Percentiles rank a stretch among this genome's conserved stretches.
Conservation (phyloP, 306 rosid species). For the Quercus variabilis region DNA sequence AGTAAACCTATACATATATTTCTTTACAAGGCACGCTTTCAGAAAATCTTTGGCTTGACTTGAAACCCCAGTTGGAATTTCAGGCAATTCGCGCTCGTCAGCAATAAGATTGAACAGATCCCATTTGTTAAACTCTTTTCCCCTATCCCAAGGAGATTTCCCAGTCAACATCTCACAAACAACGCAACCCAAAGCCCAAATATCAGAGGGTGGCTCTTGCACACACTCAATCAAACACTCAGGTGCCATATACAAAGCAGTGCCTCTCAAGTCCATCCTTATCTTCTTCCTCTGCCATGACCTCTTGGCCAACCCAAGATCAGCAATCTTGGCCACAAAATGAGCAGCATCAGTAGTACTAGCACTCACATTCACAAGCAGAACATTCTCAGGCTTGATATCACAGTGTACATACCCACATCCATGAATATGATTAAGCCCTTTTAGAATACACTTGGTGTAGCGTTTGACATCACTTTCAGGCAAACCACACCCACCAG, state of each 20-base stretch:
- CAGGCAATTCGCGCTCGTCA: not conserved
- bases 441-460: conserved; percentile 10
- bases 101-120: not conserved
- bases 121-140: not conserved
- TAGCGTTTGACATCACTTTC: conserved; percentile 10
- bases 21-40: too few relatives aligned
- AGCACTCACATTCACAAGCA: conserved; percentile 2
- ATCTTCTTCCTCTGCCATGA: not conserved
- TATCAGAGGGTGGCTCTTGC: conserved; percentile 21
- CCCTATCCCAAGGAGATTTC: conserved; percentile 11
- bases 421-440: conserved; percentile 15
- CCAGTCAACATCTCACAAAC: conserved; percentile 31
- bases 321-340: conserved; percentile 23
- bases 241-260: conserved; percentile 21
- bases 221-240: conserved; percentile 8
- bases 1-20: too few relatives aligned
- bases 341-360: not conserved
- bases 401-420: conserved; percentile 17
- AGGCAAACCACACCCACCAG: conserved; percentile 1
- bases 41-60: too few relatives aligned
- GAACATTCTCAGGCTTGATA: conserved; percentile 24
- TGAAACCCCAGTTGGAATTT: too few relatives aligned
- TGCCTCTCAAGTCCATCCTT: conserved; percentile 17
- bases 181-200: conserved; percentile 33
- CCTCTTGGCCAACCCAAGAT: conserved; percentile 24